Base-by-base conservation (phyloP, 2,329 filamentous ascomycete genomes). In the Phyllosticta citriasiana region DNA sequence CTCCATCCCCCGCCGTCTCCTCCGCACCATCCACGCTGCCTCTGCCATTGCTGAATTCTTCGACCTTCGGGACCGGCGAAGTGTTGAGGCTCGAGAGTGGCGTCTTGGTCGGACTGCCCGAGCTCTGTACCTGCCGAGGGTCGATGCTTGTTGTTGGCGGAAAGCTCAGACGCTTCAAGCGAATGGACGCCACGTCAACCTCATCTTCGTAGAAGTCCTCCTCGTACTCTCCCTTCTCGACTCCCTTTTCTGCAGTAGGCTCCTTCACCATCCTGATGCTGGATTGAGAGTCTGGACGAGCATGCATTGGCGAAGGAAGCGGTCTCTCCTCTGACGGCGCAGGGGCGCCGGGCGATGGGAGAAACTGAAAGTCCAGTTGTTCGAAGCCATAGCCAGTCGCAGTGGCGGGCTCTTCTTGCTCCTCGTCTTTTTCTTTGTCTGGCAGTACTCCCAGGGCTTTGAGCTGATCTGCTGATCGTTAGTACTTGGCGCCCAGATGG, bases 401-500 rank as follows among this genome's bases (percentile, higher is more conserved):
- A 12, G 40, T 56, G 8, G 52, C 40, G 3, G 25, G 25, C 26
- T 52, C 53, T 12, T 56, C 53, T 24, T 24, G 30, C 10, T 53
- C 53, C 7, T 27, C 53, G 6, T 57, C 50, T 16, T 56, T 4
- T 22, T 6, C n/a, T 16, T 30, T 6, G 12, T 22, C 30, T 53
- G 16, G 35, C 25, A 33, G 53, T 53, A 61, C 58, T 12, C 62
- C 62, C 55, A 63, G 54, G 30, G 59, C 55, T 51, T 55, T 25
- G 24, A 63, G 60, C 60, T 63, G 40, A 26, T 55, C 62, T 60
- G 27, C 53, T 55, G 51, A 6, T 50, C 35, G 53, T 60, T 56
- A 60, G 58, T 27, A n/a, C 40, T n/a, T 47, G 40, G 40, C 40
- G 26, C 22, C 22, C 3, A 54, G 19, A 19, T 30, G 8, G 4